Conservation (phyloP, 2,329 filamentous ascomycete species). For the Scortechinia acanthostroma region DNA sequence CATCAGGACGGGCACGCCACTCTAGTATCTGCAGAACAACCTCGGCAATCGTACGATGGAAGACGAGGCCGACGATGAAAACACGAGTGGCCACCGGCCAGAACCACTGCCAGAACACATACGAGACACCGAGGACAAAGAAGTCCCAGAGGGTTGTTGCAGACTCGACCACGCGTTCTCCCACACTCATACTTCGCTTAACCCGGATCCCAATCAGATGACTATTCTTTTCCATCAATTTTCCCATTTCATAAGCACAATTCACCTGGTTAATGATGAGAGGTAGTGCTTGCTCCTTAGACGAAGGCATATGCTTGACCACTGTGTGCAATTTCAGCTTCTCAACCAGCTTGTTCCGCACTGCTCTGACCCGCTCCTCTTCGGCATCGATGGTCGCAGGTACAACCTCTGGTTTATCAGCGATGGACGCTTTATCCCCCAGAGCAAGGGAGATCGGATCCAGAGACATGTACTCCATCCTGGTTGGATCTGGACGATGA, state of each 20-base stretch:
- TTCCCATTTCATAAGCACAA: constrained; percentile 84
- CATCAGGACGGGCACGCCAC: constrained; percentile 72
- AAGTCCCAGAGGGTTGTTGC: constrained; percentile 74
- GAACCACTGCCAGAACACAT: constrained; percentile 2
- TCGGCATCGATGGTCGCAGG: constrained; percentile 67
- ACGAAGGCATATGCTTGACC: constrained; percentile 65
- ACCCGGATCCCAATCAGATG: constrained; percentile 74
- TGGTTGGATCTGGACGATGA: constrained; percentile 73
- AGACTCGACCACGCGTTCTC: constrained; percentile 87
- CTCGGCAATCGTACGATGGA: constrained; percentile 76
- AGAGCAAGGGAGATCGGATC: constrained; percentile 82
- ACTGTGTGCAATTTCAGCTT: constrained; percentile 88
- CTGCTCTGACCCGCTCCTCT: constrained; percentile 52
- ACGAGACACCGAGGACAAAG: constrained; percentile 66
- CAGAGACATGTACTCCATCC: constrained; percentile 95
- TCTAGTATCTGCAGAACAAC: constrained; percentile 72
- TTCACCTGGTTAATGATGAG: constrained; percentile 90
- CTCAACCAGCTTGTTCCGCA: constrained; percentile 67
- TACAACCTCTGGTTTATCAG: constrained; percentile 26
- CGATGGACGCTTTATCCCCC: constrained; percentile 55
- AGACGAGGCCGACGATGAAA: constrained; percentile 74
- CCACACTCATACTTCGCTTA: constrained; percentile 82
- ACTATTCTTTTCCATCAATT: constrained; percentile 81
- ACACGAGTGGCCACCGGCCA: constrained; percentile 60
- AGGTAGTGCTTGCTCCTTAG: constrained; percentile 74